Conservation (phyloP, 2,329 filamentous ascomycete species). For the Pestalotiopsis sp. region DNA sequence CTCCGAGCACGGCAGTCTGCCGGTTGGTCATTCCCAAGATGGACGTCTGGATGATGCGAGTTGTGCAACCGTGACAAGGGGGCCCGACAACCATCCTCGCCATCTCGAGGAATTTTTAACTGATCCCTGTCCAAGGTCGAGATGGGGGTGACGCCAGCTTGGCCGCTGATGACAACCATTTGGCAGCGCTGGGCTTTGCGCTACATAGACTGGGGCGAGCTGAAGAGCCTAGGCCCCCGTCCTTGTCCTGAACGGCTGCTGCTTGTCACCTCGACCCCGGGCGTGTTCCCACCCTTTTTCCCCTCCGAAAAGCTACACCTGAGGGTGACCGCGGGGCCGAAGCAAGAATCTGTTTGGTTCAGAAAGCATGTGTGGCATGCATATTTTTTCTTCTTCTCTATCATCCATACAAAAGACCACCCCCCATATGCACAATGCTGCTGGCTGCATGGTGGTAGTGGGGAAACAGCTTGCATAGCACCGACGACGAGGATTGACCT, state of each 20-base stretch:
- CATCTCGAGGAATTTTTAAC: background rate
- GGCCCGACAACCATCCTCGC: background rate
- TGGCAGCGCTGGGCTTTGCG: background rate
- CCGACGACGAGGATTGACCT: background rate
- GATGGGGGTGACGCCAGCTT: background rate
- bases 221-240: background rate
- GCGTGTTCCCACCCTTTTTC: background rate
- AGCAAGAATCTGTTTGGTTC: background rate
- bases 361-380: background rate
- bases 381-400: background rate
- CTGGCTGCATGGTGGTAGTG: background rate
- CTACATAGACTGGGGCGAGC: background rate
- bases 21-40: background rate
- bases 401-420: background rate
- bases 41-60: background rate
- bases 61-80: background rate
- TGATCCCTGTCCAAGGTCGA: background rate
- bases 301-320: background rate
- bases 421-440: background rate
- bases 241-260: background rate
- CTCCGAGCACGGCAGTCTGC: background rate
- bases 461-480: background rate
- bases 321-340: background rate
- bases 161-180: background rate
- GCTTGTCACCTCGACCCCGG: background rate